Evolutionary conservation across 495 filamentous ascomycete genomes (phyloP).

Genomic region (Aspergillus bridgeri): DNA sequence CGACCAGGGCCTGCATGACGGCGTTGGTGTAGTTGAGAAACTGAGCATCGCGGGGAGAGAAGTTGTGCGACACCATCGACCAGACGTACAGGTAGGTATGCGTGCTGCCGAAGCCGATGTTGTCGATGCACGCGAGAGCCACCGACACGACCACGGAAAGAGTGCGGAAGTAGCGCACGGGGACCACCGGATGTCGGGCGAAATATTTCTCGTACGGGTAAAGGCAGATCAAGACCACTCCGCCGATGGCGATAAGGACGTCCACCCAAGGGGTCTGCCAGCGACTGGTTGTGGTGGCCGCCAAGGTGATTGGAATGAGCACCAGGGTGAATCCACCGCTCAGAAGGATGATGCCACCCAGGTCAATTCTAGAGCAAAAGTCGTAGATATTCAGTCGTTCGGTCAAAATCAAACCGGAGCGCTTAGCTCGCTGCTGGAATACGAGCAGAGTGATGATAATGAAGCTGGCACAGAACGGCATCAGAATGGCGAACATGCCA

Average conservation of each 20-base stretch:
- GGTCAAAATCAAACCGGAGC: conserved; percentile 28
- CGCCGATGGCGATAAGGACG: conserved; percentile 39
- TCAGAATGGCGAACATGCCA: conserved; percentile 48
- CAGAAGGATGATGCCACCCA: conserved; percentile 42
- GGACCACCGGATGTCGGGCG: conserved; percentile 42
- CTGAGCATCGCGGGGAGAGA: conserved; percentile 39
- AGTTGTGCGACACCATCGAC: conserved; percentile 40
- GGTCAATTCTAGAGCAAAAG: conserved; percentile 46
- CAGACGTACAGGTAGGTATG: conserved; percentile 47
- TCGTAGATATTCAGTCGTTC: conserved; percentile 32
- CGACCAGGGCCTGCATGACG: conserved; percentile 40
- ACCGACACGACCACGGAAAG: conserved; percentile 37
- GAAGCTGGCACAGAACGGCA: conserved; percentile 45
- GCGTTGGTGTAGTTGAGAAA: conserved; percentile 45
- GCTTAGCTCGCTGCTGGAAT: conserved; percentile 37
- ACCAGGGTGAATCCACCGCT: conserved; percentile 34
- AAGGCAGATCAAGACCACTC: conserved; percentile 29
- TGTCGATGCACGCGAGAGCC: conserved; percentile 37
- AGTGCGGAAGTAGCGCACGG: conserved; percentile 41
- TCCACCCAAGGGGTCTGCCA: conserved; percentile 46
- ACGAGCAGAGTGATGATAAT: conserved; percentile 45
- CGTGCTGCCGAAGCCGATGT: conserved; percentile 38
- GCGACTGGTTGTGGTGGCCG: conserved; percentile 29
- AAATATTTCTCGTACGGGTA: conserved; percentile 44
- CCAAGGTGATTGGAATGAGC: conserved; percentile 40